A percentile compares a stretch with the other conserved stretches of the same genome.
phyloP scores from a whole-genome alignment of 192 early-diverging fungal species.

The Jimgerdemannia flammicorona region DNA sequence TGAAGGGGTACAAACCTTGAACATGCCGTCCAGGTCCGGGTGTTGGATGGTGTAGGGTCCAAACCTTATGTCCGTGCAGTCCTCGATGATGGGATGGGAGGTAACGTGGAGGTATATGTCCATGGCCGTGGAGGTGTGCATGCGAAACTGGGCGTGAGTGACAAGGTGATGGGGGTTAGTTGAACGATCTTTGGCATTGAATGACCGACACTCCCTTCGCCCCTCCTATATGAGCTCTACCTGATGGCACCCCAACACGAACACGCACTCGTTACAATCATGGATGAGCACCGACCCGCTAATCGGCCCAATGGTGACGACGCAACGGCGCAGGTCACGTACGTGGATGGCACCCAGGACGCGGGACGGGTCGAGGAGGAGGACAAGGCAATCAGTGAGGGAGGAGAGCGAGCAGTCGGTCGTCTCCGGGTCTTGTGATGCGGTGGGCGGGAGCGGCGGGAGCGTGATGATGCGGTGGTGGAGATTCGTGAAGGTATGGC shows the following conservation, averaged over 20 bases:
- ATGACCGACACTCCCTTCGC: too few species aligned
- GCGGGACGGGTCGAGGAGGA: conserved; percentile 44
- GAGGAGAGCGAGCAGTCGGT: conserved; percentile 57
- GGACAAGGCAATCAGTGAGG: conserved; percentile 59
- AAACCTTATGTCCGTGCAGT: conserved; percentile 65
- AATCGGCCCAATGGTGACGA: conserved; percentile 66
- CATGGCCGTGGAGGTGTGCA: conserved; percentile 69
- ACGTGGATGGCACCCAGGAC: conserved; percentile 73
- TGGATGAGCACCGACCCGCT: conserved; percentile 71
- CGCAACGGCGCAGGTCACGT: conserved; percentile 57
- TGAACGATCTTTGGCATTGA: too few species aligned
- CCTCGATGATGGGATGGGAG: conserved; percentile 87
- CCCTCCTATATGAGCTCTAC: conserved; percentile 18
- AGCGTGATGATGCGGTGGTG: not conserved
- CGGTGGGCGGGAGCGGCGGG: not conserved
- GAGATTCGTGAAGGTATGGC: not conserved
- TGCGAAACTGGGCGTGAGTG: conserved; percentile 56
- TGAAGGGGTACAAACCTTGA: conserved; percentile 8
- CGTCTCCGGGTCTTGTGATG: conserved; percentile 4
- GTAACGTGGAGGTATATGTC: conserved; percentile 65
- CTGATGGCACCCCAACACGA: conserved; percentile 76
- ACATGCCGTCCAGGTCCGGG: conserved; percentile 22
- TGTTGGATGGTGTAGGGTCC: conserved; percentile 44
- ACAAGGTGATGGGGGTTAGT: too few species aligned
- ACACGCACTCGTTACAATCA: conserved; percentile 52